Conservation (phyloP, 2,329 filamentous ascomycete species). For the Ascochyta fabae region DNA sequence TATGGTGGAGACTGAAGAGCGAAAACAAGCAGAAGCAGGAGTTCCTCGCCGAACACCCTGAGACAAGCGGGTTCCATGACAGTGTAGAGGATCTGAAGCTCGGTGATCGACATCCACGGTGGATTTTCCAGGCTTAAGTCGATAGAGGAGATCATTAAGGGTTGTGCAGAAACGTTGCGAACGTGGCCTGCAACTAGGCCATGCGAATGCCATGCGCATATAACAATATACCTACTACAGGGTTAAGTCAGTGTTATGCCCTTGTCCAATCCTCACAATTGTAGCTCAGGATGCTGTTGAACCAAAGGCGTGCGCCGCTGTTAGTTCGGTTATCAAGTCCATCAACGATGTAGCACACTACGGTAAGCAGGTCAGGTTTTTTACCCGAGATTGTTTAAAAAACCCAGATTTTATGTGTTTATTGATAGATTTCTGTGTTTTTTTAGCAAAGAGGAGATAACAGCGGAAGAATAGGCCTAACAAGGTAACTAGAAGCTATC, state of each 20-base stretch:
- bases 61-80: constrained; percentile 39
- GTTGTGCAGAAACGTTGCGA: neutral
- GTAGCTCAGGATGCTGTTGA: neutral
- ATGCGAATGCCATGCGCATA: neutral
- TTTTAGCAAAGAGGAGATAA: too few relatives aligned
- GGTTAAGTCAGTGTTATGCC: neutral
- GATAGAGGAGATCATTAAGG: neutral
- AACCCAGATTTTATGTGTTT: too few relatives aligned
- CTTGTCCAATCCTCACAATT: neutral
- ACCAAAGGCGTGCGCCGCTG: neutral
- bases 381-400: too few relatives aligned
- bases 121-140: constrained; percentile 41
- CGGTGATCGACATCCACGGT: constrained; percentile 46
- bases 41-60: constrained; percentile 31
- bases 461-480: too few relatives aligned
- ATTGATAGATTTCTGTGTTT: too few relatives aligned
- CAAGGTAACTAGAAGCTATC: too few relatives aligned
- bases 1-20: constrained; percentile 41
- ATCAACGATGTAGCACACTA: neutral
- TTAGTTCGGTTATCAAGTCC: neutral
- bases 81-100: constrained; percentile 38
- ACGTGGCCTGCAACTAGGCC: neutral
- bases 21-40: constrained; percentile 43
- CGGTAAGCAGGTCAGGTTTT: too few relatives aligned
- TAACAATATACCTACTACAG: neutral